Percentiles rank a stretch among this genome's conserved stretches.
Evolutionary conservation across 345 rosid genomes (phyloP).

Genomic region (Pseudoturritis turrita): DNA sequence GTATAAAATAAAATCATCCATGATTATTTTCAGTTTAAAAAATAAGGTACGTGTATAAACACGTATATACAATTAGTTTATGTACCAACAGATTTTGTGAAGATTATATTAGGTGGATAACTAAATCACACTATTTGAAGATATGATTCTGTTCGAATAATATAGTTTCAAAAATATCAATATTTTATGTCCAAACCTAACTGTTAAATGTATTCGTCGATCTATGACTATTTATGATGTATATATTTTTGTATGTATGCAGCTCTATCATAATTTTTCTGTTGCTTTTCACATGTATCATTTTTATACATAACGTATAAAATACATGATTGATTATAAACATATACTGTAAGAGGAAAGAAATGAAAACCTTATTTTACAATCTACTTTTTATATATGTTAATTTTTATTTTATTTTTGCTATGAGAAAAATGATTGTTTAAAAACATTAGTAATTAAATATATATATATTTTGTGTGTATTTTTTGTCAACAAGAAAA

Average conservation of each 20-base stretch:
- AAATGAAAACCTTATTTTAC: neutral
- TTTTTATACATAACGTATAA: no score
- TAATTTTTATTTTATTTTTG: neutral
- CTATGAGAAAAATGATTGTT: neutral
- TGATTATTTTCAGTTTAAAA: neutral
- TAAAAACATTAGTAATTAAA: no score
- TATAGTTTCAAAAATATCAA: neutral
- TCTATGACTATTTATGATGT: neutral
- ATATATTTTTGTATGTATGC: neutral
- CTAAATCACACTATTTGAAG: conserved; percentile 1
- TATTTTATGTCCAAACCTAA: neutral
- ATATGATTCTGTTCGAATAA: conserved; percentile 16
- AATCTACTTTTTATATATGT: neutral
- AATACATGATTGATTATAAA: no score
- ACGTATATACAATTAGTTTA: neutral
- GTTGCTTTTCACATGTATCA: neutral
- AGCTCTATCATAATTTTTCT: neutral
- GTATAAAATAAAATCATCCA: conserved; percentile 3
- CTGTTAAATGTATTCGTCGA: neutral
- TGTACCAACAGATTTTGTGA: neutral
- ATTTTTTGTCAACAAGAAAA: no score
- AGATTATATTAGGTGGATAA: conserved; percentile 11
- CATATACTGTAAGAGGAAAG: neutral
- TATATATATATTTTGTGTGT: no score
- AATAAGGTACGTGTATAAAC: conserved; percentile 12